Conservation (phyloP, 768 basidiomycete species). For the Myochromella boudieri region DNA sequence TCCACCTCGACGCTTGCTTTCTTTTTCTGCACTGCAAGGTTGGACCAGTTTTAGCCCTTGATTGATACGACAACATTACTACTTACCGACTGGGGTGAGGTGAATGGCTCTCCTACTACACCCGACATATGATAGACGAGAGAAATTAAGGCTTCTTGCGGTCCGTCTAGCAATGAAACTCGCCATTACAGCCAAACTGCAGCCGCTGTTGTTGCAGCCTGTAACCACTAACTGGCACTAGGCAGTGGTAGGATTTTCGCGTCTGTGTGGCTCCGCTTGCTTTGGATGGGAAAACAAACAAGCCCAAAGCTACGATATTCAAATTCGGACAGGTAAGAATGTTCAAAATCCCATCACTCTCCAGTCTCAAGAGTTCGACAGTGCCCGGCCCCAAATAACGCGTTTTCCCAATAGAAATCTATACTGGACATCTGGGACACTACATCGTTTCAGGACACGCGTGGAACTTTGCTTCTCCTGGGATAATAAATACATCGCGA, state of each 20-base stretch:
- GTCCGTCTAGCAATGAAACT: constrained; percentile 8
- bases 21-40: constrained; percentile 10
- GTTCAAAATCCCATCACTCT: too few relatives aligned
- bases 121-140: not conserved
- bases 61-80: not conserved
- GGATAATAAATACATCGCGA: too few relatives aligned
- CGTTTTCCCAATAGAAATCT: too few relatives aligned
- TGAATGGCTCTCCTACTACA: constrained; percentile 7
- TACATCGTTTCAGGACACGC: too few relatives aligned
- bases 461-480: too few relatives aligned
- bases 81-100: constrained; percentile 11
- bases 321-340: not conserved
- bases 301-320: not conserved
- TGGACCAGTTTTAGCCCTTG: not conserved
- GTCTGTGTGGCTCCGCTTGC: not conserved
- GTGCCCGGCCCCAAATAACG: too few relatives aligned
- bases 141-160: not conserved
- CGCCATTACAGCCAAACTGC: constrained; percentile 6
- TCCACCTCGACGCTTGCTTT: constrained; percentile 8
- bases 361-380: too few relatives aligned
- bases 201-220: not conserved
- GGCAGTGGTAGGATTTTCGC: not conserved
- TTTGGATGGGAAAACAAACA: not conserved
- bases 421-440: too few relatives aligned
- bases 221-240: too few relatives aligned